Evolutionary conservation across 345 rosid genomes (phyloP).

Genomic region (Syzygium oleosum): DNA sequence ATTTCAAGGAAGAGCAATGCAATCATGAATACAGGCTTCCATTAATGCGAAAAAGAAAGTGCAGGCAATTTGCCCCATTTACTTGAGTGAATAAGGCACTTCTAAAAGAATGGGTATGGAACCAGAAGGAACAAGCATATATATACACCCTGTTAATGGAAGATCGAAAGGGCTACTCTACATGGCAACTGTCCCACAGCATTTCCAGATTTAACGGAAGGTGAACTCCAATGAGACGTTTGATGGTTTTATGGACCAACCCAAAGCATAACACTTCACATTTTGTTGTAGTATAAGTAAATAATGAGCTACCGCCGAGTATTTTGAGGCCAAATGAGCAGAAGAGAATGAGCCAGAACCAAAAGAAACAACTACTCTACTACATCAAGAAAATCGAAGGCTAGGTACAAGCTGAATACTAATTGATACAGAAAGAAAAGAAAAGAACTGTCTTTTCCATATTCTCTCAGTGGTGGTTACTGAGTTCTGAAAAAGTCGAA

Average conservation of each 20-base stretch:
- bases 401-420: background rate
- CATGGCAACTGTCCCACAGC: background rate
- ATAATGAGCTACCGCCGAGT: background rate
- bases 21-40: background rate
- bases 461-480: background rate
- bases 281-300: background rate
- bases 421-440: background rate
- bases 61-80: background rate
- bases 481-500: rapidly evolving
- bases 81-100: background rate
- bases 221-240: background rate
- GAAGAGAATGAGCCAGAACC: background rate
- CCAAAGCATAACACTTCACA: background rate
- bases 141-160: background rate
- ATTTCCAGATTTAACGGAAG: background rate
- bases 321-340: background rate
- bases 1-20: background rate
- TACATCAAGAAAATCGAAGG: background rate
- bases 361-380: background rate
- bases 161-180: background rate
- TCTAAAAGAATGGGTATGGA: background rate
- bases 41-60: background rate
- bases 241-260: background rate
- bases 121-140: background rate
- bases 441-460: background rate